Evolutionary conservation across 495 filamentous ascomycete species (phyloP), one percentile per base, ranked within the genome.

Genomic region (Xylaria castorea): DNA sequence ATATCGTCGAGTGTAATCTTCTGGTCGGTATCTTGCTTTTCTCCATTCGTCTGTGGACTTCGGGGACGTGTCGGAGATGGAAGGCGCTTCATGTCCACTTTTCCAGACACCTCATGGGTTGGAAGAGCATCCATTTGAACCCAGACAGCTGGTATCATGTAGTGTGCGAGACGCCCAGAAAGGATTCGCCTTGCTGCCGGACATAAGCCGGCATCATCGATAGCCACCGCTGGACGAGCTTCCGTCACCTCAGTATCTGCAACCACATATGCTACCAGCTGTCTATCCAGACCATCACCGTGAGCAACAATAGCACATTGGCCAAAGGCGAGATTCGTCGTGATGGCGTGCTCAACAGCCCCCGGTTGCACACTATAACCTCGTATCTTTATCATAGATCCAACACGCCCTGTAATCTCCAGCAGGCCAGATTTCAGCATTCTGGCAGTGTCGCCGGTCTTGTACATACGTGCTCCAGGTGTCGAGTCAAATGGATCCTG

Each of bases 401-500:
- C 88, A 9, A 94, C 89, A 30, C 92, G 89, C 32, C 92, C 92
- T 8, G 91, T 89, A 75, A 92, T 93, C 74, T 94, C 91, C 1
- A 94, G 78, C 9, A 85, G 79, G 8, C 92, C 91, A 20, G 89
- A 88, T 2, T 87, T 83, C 4, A 91, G 82, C 73, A 91, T 81
- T 30, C 89, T 83, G 12, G 91, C 92, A 66, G 87, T 84, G 77
- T 94, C 92, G 14, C 92, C 92, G 2, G 92, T 94, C 38, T 88
- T 85, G 74, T 94, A 94, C 77, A 93, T 87, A 30, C 85, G 84
- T 42, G 66, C 88, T 74, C 75, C 82, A 1, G 81, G 76, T 72
- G 75, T 74, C 14, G 70, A 20, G 63, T 76, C 70, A 70, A 85
- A 85, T 20, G 81, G 85, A 74, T 91, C 82, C 0, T 83, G 71